Evolutionary conservation across 371 early-diverging fungal genomes (phyloP).

Genomic region (Phascolomyces articulosus): DNA sequence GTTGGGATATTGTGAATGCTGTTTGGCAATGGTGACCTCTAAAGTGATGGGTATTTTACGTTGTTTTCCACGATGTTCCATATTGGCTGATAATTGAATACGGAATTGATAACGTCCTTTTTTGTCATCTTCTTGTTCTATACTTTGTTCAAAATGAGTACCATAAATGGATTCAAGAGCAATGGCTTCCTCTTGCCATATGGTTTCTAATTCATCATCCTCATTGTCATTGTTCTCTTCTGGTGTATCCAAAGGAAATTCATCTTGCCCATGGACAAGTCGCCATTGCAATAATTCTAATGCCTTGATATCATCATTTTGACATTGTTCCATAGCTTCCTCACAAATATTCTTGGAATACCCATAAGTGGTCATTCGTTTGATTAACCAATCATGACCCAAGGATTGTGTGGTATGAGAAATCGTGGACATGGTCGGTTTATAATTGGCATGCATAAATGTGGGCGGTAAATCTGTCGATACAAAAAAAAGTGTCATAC

Average conservation of each 20-base stretch:
- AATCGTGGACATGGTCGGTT: slow-evolving; percentile 64
- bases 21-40: slow-evolving; percentile 58
- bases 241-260: no score
- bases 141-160: slow-evolving; percentile 18
- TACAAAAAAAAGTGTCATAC: not conserved
- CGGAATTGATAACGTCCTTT: slow-evolving; percentile 24
- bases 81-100: slow-evolving; percentile 22
- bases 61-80: slow-evolving; percentile 23
- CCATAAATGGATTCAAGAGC: slow-evolving; percentile 76
- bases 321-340: slow-evolving; percentile 44
- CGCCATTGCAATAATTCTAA: slow-evolving; percentile 53
- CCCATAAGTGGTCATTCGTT: slow-evolving; percentile 66
- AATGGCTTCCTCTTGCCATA: slow-evolving; percentile 56
- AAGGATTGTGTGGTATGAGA: slow-evolving; percentile 59
- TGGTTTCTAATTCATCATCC: slow-evolving; percentile 43
- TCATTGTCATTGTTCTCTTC: slow-evolving; percentile 27
- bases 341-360: slow-evolving; percentile 55
- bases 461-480: slow-evolving; percentile 67
- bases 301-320: slow-evolving; percentile 57
- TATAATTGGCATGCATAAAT: slow-evolving; percentile 64
- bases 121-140: slow-evolving; percentile 21
- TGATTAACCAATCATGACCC: slow-evolving; percentile 64
- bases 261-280: slow-evolving; percentile 35
- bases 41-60: slow-evolving; percentile 36
- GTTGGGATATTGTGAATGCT: slow-evolving; percentile 63